Evolutionary conservation across 2,329 filamentous ascomycete species (phyloP).

Genomic region (Pseudogymnoascus sp.): DNA sequence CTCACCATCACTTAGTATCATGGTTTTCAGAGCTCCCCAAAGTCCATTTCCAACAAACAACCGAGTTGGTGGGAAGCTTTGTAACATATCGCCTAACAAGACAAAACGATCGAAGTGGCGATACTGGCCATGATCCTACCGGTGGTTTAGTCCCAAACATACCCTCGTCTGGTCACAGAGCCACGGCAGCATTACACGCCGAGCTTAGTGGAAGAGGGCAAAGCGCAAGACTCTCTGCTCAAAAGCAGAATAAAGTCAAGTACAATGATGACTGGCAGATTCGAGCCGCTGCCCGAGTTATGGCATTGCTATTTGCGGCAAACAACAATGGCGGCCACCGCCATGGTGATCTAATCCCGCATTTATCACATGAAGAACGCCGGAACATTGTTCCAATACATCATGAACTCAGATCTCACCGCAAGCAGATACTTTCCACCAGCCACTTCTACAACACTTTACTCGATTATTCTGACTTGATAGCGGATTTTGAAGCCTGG

Average conservation of each 20-base stretch:
- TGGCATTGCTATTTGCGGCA: conserved; percentile 73
- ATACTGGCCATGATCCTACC: conserved; percentile 51
- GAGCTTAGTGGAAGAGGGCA: conserved; percentile 54
- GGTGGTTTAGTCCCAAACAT: conserved; percentile 67
- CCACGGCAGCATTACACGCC: conserved; percentile 63
- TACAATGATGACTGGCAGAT: conserved; percentile 89
- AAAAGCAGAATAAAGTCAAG: conserved; percentile 48
- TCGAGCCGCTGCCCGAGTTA: conserved; percentile 68
- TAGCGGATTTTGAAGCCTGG: conserved; percentile 83
- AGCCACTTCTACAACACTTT: conserved; percentile 84
- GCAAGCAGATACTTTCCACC: conserved; percentile 65
- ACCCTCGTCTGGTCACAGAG: conserved; percentile 51
- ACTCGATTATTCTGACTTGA: conserved; percentile 77
- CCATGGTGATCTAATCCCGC: conserved; percentile 31
- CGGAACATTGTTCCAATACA: neutral
- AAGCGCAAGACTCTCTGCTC: conserved; percentile 42
- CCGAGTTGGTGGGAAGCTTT: conserved; percentile 71
- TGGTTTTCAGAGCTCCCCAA: conserved; percentile 71
- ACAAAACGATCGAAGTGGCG: conserved; percentile 59
- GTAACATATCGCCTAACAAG: conserved; percentile 72
- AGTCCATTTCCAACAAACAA: conserved; percentile 59
- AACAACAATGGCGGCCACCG: conserved; percentile 50
- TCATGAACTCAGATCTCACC: conserved; percentile 37
- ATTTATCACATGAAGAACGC: conserved; percentile 23
- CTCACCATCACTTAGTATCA: conserved; percentile 66